These are phyloP conservation scores for Triticum aestivum DNA, from an alignment of 176 grass and related monocot genomes.

Conservation along the genomic window IWGSC_CS_RefSeq_v2.1 NC_057807.1:55419928-55420427, in stretches of 20 bases:
- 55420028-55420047: background rate
- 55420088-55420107: background rate
- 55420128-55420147: background rate
- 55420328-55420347: conserved; percentile 5
- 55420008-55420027: background rate
- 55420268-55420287: too few relatives aligned
- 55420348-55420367: background rate
- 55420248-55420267: too few relatives aligned
- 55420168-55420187: background rate
- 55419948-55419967: background rate
- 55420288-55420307: background rate
- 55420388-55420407: background rate
- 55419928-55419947: background rate
- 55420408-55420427: background rate
- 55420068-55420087: background rate
- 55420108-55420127: background rate
- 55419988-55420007: background rate
- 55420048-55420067: background rate
- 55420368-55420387: background rate
- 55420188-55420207: background rate
- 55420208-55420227: background rate
- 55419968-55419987: background rate
- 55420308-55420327: background rate
- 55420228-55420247: background rate
- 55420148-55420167: background rate